A percentile compares a stretch with the other conserved stretches of the same genome.
Evolutionary conservation across 2,329 filamentous ascomycete species (phyloP).

Genomic region (Alternaria angustiovoidea): DNA sequence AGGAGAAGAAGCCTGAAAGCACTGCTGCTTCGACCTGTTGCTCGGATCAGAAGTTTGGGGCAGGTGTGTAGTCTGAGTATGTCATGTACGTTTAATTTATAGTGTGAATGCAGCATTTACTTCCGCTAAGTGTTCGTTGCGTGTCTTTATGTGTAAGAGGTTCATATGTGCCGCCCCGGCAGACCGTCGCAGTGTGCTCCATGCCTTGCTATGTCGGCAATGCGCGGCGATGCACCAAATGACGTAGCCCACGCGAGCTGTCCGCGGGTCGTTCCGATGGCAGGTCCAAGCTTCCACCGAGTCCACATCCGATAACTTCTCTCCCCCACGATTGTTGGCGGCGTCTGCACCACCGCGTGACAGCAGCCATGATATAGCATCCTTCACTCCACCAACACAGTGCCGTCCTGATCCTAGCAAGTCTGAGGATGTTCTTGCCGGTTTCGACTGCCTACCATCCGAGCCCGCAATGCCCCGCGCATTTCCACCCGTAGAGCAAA

Average conservation of each 20-base stretch:
- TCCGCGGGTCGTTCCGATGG: conserved; percentile 9
- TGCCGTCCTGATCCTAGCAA: conserved; percentile 1
- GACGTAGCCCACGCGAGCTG: conserved; percentile 4
- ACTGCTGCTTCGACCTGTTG: conserved; percentile 24
- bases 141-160: background rate
- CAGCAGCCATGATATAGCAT: conserved; percentile 15
- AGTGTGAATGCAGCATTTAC: background rate
- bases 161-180: background rate
- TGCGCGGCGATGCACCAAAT: background rate
- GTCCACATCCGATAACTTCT: conserved; percentile 12
- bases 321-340: conserved; percentile 6
- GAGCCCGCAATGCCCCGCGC: conserved; percentile 57
- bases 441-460: conserved; percentile 12
- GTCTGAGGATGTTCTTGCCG: conserved; percentile 33
- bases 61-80: conserved; percentile 16
- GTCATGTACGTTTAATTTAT: background rate
- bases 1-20: conserved; percentile 31
- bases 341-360: background rate
- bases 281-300: conserved; percentile 24
- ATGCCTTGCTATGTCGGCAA: background rate
- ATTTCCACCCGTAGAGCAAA: conserved; percentile 56
- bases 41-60: conserved; percentile 29
- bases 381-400: background rate
- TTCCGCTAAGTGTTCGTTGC: background rate
- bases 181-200: background rate